phyloP scores from a whole-genome alignment of 2,329 filamentous ascomycete genomes.

The Dothideomycetidae sp. region DNA sequence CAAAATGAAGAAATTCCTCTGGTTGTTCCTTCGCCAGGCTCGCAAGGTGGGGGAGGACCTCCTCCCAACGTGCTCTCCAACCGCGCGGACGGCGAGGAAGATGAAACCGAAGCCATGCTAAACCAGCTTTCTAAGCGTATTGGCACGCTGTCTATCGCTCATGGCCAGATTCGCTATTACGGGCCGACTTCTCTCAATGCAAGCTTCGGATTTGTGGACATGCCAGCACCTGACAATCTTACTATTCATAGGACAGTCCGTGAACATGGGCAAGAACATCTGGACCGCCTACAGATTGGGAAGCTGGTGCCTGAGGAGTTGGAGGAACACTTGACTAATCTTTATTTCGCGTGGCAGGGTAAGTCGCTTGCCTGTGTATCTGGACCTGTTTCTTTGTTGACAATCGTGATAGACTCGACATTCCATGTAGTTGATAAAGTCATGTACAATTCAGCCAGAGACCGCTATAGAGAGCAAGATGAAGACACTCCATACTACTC shows the following conservation, averaged over 20 bases:
- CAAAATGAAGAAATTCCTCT: not conserved
- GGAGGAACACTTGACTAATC: not conserved
- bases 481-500: not conserved
- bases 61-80: not conserved
- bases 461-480: not conserved
- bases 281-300: not conserved
- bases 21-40: no score
- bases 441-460: not conserved
- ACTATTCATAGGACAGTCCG: not conserved
- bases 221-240: not conserved
- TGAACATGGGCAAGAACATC: not conserved
- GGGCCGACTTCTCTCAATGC: conserved; percentile 1
- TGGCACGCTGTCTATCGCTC: not conserved
- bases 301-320: not conserved
- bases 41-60: no score
- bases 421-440: not conserved
- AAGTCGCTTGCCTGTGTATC: no score
- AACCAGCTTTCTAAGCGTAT: conserved; percentile 1
- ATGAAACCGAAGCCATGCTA: not conserved
- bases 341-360: not conserved
- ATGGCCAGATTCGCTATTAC: not conserved
- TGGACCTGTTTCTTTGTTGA: no score
- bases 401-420: no score
- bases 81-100: not conserved
- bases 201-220: not conserved